Evolutionary conservation across 768 basidiomycete genomes (phyloP), one percentile per base, ranked within the genome.

Genomic region (Mycena alexandri): DNA sequence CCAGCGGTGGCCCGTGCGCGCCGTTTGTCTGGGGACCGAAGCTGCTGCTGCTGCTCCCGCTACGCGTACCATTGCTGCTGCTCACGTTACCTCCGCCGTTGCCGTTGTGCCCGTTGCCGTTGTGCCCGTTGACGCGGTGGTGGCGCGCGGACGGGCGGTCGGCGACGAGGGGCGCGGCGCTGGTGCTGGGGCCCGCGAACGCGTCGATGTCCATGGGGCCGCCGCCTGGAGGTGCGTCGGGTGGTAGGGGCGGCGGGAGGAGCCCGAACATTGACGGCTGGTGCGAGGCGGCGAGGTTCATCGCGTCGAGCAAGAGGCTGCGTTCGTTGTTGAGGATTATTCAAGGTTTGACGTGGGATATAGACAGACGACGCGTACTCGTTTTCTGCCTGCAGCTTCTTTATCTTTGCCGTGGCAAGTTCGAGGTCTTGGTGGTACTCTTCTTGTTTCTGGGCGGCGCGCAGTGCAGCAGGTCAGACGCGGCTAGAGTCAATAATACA

Each of bases 311-410:
- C 16, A 71, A 63, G 34, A 71, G 34, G 19, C 70, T 71, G 33
- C 5, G 46, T 29, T 29, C 29, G 29, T n/a, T 12, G 12, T 47
- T 29, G 22, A n/a, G 19, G 34, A 33, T 52, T 21, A 38, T 16
- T 14, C 24, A 17, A 38, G 38, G 53, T 2, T 25, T 29, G 22
- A 29, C 38, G 24, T 36, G 24, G 22, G 50, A 34, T 22, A 17
- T 25, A 57, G 47, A 3, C 1, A 44, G 19, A 14, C 5, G 38
- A 59, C 9, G 75, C 83, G 51, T 58, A 87, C 85, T 86, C 83
- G 65, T 86, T 85, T 72, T 87, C 86, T 2, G 81, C 82, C 63
- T 86, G 82, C 4, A 87, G 75, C 60, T 80, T 81, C 71, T 82
- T 82, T 21, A 81, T 76, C 69, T 82, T 85, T 7, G 75, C 75